Evolutionary conservation across 768 basidiomycete species (phyloP).

Genomic region (Phanerochaete carnosa): DNA sequence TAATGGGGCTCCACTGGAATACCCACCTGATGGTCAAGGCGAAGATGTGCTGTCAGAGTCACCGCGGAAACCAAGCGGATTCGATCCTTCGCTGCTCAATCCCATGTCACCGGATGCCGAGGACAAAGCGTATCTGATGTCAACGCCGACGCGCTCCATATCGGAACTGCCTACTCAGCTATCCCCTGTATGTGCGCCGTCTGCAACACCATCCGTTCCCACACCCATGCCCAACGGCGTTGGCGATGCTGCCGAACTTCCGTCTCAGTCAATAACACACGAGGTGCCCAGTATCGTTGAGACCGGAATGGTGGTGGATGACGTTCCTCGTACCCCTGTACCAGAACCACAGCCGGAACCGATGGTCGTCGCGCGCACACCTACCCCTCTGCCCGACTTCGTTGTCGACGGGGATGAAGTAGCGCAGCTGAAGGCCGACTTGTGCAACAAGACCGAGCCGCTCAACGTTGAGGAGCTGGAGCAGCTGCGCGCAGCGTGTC

Average conservation of each 20-base stretch:
- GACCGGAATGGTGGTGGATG: not conserved
- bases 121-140: not conserved
- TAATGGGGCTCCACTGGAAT: not conserved
- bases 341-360: constrained; percentile 24
- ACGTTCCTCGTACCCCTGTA: not conserved
- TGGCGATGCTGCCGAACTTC: not conserved
- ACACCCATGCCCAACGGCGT: not conserved
- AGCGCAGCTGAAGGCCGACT: constrained; percentile 40
- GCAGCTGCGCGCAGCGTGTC: constrained; percentile 83
- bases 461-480: constrained; percentile 90
- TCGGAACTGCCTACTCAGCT: not conserved
- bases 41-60: constrained; percentile 17
- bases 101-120: constrained; percentile 34
- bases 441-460: constrained; percentile 51
- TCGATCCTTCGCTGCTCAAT: constrained; percentile 52
- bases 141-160: not conserved
- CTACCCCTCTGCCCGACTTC: constrained; percentile 79
- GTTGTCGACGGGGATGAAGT: constrained; percentile 53
- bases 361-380: constrained; percentile 58
- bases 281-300: not conserved
- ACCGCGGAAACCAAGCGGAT: constrained; percentile 36
- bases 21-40: constrained; percentile 4
- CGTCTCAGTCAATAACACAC: not conserved
- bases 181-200: not conserved
- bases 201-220: not conserved